Conservation (phyloP, 495 filamentous ascomycete genomes). For the Neurospora sp. region DNA sequence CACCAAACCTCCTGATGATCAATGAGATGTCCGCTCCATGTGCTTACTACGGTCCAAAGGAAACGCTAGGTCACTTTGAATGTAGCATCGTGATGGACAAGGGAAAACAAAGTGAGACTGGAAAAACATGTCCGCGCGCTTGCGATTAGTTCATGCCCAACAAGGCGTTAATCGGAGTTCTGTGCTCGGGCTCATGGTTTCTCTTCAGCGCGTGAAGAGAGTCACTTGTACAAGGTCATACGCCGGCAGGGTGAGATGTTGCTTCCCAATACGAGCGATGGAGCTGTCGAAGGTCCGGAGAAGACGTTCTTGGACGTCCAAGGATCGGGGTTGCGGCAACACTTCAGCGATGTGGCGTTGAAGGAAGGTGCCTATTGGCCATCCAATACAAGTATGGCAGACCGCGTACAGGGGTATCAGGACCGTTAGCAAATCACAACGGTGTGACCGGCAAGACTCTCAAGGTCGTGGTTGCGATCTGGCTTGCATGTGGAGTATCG, state of each 20-base stretch:
- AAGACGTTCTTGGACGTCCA: slow-evolving; percentile 3
- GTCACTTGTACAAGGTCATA: background rate
- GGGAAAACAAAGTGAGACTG: background rate
- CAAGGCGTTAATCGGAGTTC: background rate
- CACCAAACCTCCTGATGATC: background rate
- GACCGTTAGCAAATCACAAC: slow-evolving; percentile 14
- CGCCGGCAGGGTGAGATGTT: background rate
- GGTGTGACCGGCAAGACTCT: background rate
- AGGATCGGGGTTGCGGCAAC: slow-evolving; percentile 19
- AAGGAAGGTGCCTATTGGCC: slow-evolving; percentile 12
- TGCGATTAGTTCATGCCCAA: background rate
- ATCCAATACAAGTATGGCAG: slow-evolving; percentile 5
- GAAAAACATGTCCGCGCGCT: background rate
- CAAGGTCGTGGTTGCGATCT: slow-evolving; percentile 23
- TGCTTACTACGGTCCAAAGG: background rate
- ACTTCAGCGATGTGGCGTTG: slow-evolving; percentile 14
- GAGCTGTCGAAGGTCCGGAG: background rate
- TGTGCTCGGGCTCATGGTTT: background rate
- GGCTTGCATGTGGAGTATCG: slow-evolving; percentile 31
- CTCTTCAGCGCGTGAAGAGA: background rate
- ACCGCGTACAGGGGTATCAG: slow-evolving; percentile 2
- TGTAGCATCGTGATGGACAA: background rate
- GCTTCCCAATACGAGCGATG: background rate
- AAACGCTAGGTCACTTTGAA: background rate
- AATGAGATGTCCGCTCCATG: background rate